phyloP scores from a whole-genome alignment of 2,329 filamentous ascomycete genomes.

The Xylariaceae sp. region DNA sequence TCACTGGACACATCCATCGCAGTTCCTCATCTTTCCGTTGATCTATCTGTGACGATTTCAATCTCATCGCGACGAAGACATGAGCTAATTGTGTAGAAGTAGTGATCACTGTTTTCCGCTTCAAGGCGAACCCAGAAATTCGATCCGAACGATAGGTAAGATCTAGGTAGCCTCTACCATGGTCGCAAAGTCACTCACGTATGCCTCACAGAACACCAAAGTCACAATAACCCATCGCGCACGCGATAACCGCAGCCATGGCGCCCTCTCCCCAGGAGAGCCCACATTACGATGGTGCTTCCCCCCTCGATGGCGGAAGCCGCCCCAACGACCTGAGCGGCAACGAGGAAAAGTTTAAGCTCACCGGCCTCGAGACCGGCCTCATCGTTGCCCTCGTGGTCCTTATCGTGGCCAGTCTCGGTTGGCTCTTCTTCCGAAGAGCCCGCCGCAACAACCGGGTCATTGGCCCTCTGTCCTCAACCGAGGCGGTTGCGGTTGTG shows the following conservation, averaged over 20 bases:
- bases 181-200: neutral
- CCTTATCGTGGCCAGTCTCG: slow-evolving; percentile 23
- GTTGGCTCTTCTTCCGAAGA: slow-evolving; percentile 29
- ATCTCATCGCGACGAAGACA: neutral
- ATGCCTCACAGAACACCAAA: neutral
- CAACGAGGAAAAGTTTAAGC: slow-evolving; percentile 10
- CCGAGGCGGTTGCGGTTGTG: neutral
- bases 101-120: neutral
- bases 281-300: slow-evolving; percentile 25
- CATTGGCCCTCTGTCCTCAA: slow-evolving; percentile 11
- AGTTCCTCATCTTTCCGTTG: neutral
- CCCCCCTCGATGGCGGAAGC: slow-evolving; percentile 26
- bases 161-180: neutral
- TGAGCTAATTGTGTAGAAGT: slow-evolving; percentile 1
- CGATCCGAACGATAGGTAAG: neutral
- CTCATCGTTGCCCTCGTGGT: slow-evolving; percentile 27
- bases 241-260: neutral
- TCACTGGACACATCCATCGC: neutral
- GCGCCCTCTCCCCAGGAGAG: slow-evolving; percentile 17
- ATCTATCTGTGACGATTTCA: neutral
- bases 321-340: slow-evolving; percentile 21
- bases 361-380: slow-evolving; percentile 27
- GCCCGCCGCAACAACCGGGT: slow-evolving; percentile 22
- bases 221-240: neutral
- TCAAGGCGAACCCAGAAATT: neutral